Conservation (phyloP, 1,284 basidiomycete species). For the Ustilago cynodontis region DNA sequence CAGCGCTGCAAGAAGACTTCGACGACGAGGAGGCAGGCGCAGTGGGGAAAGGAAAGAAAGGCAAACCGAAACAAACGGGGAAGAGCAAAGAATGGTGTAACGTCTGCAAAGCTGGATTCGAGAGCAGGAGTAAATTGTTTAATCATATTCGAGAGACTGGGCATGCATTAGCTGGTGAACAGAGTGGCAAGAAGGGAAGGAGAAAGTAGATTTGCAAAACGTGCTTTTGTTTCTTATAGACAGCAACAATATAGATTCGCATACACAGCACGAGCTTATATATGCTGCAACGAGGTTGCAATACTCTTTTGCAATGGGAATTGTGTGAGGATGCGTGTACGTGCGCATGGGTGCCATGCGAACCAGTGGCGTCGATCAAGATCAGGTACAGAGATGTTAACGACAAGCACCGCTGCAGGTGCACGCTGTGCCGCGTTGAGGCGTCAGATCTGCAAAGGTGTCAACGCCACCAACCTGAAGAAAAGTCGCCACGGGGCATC, state of each 20-base stretch:
- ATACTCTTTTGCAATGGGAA: too few species aligned
- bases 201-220: conserved; percentile 6
- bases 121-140: conserved; percentile 84
- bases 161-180: conserved; percentile 76
- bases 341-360: not conserved
- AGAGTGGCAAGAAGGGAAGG: conserved; percentile 28
- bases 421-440: conserved; percentile 10
- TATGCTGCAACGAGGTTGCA: not conserved
- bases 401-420: not conserved
- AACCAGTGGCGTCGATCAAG: conserved; percentile 1
- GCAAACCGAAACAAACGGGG: conserved; percentile 28
- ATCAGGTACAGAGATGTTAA: conserved; percentile 8
- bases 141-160: conserved; percentile 79
- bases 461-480: conserved; percentile 20
- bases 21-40: conserved; percentile 14
- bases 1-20: not conserved
- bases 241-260: not conserved
- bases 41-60: conserved; percentile 33
- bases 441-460: not conserved
- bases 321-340: not conserved
- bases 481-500: conserved; percentile 20
- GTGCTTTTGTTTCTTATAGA: conserved; percentile 4
- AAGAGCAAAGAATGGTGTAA: conserved; percentile 76
- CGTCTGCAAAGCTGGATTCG: conserved; percentile 78
- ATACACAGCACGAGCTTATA: not conserved